Evolutionary conservation across 805 yeast genomes (phyloP).

Genomic region (Lipomyces mesembrius): DNA sequence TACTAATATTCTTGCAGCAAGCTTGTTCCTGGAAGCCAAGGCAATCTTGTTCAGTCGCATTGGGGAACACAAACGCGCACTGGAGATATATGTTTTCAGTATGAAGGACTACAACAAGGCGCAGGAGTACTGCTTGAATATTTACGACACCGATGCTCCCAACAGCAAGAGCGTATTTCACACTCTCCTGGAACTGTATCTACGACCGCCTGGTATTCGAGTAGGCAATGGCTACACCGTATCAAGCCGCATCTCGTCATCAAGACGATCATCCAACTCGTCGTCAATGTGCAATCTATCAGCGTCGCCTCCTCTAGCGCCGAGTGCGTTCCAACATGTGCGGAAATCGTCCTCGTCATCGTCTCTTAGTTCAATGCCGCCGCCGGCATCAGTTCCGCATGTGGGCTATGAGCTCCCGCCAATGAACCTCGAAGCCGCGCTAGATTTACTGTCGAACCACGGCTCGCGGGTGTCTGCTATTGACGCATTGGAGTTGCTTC

Average conservation of each 20-base stretch:
- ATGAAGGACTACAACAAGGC: conserved; percentile 63
- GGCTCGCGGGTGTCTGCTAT: conserved; percentile 55
- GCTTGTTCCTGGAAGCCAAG: conserved; percentile 50
- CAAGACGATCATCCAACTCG: conserved; percentile 16
- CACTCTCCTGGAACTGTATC: conserved; percentile 53
- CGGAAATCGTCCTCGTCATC: conserved; percentile 2
- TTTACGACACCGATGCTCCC: conserved; percentile 49
- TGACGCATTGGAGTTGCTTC: conserved; percentile 57
- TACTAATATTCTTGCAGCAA: conserved; percentile 4
- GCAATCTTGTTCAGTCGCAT: conserved; percentile 63
- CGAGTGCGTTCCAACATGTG: neutral
- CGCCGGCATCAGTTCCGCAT: conserved; percentile 10
- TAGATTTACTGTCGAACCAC: conserved; percentile 51
- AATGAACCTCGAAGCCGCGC: conserved; percentile 49
- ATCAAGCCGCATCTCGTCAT: conserved; percentile 1
- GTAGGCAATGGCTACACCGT: neutral
- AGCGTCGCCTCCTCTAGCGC: neutral
- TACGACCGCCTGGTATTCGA: conserved; percentile 37
- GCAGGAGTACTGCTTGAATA: conserved; percentile 59
- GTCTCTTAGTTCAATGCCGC: conserved; percentile 5
- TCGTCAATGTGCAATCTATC: conserved; percentile 3
- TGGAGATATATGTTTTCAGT: conserved; percentile 63
- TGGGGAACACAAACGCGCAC: conserved; percentile 64
- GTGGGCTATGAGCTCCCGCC: conserved; percentile 16
- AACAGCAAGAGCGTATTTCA: conserved; percentile 54